Conservation (phyloP, 495 filamentous ascomycete genomes). For the Aspergillus saccharolyticus region DNA sequence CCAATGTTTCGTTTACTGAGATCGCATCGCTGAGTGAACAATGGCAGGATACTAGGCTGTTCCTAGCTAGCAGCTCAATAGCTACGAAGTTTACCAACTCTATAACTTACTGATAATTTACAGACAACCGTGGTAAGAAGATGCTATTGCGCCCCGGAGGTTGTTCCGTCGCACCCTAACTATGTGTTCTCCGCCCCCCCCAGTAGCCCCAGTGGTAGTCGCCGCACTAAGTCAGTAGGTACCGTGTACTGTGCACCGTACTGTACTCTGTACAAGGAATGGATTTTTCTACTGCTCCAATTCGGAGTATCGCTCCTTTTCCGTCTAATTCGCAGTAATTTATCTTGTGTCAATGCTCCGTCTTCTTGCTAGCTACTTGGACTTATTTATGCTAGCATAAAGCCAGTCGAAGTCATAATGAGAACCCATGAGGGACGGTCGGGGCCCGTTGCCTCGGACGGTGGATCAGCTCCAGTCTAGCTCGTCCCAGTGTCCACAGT, state of each 20-base stretch:
- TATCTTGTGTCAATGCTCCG: constrained; percentile 5
- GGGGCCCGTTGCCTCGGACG: constrained; percentile 10
- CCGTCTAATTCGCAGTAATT: background rate
- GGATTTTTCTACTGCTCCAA: too few relatives aligned
- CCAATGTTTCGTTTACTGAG: constrained; percentile 6
- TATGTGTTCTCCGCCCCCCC: background rate
- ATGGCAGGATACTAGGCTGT: background rate
- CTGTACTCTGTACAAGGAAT: too few relatives aligned
- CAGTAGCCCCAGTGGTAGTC: background rate
- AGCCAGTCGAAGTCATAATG: constrained; percentile 14
- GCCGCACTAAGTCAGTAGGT: background rate
- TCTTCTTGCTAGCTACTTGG: background rate
- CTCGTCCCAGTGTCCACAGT: constrained; percentile 15
- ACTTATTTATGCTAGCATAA: constrained; percentile 1
- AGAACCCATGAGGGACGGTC: background rate
- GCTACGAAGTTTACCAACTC: background rate
- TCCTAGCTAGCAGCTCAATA: background rate
- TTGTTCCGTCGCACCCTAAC: background rate
- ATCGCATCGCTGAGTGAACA: constrained; percentile 1
- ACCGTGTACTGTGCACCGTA: too few relatives aligned
- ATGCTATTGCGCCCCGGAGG: background rate
- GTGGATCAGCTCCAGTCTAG: constrained; percentile 9
- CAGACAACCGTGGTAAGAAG: background rate
- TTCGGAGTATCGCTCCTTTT: background rate
- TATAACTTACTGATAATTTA: background rate